These are phyloP conservation scores for Nothophoma quercina DNA, from an alignment of 2,329 filamentous ascomycete genomes.

Conservation along the genomic window DNA sequence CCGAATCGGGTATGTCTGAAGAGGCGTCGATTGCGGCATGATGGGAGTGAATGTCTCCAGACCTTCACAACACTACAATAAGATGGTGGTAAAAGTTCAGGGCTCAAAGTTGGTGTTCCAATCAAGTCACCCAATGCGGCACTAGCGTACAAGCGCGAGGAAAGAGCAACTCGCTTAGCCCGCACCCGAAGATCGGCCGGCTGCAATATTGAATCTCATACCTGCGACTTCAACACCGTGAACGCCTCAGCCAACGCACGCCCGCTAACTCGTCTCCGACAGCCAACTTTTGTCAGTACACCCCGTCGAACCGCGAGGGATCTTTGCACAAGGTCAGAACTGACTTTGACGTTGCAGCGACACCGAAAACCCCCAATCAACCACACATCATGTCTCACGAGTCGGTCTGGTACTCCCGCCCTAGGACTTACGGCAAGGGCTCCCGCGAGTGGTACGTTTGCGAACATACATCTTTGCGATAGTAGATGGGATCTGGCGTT, in stretches of 20 bases:
- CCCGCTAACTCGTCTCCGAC: slow-evolving; percentile 37
- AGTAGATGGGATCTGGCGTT: background rate
- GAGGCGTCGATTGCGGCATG: too few relatives aligned
- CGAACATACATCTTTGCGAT: slow-evolving; percentile 9
- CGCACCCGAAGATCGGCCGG: slow-evolving; percentile 33
- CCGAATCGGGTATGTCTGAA: too few relatives aligned
- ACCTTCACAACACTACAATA: background rate
- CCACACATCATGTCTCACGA: slow-evolving; percentile 82
- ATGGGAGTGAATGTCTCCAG: background rate
- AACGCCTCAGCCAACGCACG: slow-evolving; percentile 39
- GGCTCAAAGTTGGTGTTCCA: background rate
- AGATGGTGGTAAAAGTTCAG: background rate
- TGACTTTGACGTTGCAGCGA: slow-evolving; percentile 31
- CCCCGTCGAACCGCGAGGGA: background rate
- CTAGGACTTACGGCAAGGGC: slow-evolving; percentile 97
- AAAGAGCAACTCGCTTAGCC: slow-evolving; percentile 30
- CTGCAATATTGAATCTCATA: slow-evolving; percentile 35
- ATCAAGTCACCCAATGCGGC: background rate
- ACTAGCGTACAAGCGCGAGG: slow-evolving; percentile 4
- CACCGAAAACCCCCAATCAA: slow-evolving; percentile 35
- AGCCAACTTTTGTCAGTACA: slow-evolving; percentile 35
- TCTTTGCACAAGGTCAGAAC: slow-evolving; percentile 7
- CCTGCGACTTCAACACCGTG: slow-evolving; percentile 26
- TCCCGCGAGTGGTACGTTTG: slow-evolving; percentile 84
- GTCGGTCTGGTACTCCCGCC: slow-evolving; percentile 98